Conservation (phyloP, 257 asterid genomes). For the Oldenlandia corymbosa region DNA sequence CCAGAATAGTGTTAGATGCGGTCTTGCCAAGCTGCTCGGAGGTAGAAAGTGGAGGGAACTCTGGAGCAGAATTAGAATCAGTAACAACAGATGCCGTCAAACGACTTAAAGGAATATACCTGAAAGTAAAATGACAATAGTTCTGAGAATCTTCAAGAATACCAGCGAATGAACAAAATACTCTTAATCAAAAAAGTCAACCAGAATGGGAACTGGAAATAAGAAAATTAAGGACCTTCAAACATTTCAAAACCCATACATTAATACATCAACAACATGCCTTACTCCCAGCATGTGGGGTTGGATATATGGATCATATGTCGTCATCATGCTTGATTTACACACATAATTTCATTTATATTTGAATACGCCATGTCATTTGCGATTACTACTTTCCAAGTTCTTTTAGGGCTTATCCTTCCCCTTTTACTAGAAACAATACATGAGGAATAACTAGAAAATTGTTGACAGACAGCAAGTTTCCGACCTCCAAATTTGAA, state of each 20-base stretch:
- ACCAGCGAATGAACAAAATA: neutral
- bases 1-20: conserved; percentile 57
- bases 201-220: neutral
- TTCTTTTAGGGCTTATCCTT: too few relatives aligned
- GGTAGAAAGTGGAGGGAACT: conserved; percentile 60
- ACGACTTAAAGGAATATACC: conserved; percentile 83
- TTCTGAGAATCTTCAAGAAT: neutral
- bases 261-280: too few relatives aligned
- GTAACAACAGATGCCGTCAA: conserved; percentile 33
- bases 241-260: neutral
- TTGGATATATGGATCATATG: too few relatives aligned
- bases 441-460: neutral
- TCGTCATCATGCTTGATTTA: too few relatives aligned
- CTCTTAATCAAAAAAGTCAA: neutral
- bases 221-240: neutral
- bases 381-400: too few relatives aligned
- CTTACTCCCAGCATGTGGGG: too few relatives aligned
- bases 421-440: too few relatives aligned
- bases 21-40: conserved; percentile 53
- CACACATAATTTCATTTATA: too few relatives aligned
- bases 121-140: conserved; percentile 21
- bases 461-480: neutral
- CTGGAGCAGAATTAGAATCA: conserved; percentile 35
- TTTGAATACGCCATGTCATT: too few relatives aligned
- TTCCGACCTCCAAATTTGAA: neutral